A percentile compares a stretch with the other conserved stretches of the same genome.
phyloP scores from a whole-genome alignment of 2,329 filamentous ascomycete species.

The Aureobasidium sp. region DNA sequence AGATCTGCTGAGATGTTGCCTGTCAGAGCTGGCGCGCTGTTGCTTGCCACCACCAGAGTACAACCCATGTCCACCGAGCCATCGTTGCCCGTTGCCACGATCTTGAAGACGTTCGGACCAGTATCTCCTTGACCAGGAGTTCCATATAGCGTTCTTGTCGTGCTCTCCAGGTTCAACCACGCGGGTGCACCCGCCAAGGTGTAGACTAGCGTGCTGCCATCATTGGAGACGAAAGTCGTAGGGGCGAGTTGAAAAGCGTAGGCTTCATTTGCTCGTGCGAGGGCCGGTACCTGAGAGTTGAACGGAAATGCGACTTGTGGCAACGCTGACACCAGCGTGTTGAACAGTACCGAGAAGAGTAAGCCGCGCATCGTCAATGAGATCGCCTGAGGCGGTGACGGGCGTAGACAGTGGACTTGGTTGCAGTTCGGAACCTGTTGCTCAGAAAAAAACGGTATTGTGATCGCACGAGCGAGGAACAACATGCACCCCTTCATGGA shows the following conservation, averaged over 20 bases:
- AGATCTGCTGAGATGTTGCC: conserved; percentile 55
- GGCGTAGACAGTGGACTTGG: background rate
- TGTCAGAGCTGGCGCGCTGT: conserved; percentile 46
- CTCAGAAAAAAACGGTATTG: background rate
- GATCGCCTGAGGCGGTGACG: background rate
- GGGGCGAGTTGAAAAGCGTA: conserved; percentile 67
- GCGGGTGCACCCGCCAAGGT: conserved; percentile 56
- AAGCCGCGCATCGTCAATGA: background rate
- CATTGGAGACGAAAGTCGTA: conserved; percentile 63
- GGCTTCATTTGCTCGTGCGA: conserved; percentile 59
- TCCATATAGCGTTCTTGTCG: conserved; percentile 60
- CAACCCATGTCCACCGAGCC: conserved; percentile 59
- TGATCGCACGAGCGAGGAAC: background rate
- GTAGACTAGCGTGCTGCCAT: conserved; percentile 53
- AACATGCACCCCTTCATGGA: background rate
- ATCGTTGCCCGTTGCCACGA: conserved; percentile 62
- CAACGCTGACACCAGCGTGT: conserved; percentile 6
- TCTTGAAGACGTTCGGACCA: conserved; percentile 54
- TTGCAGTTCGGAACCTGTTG: background rate
- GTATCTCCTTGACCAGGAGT: conserved; percentile 54
- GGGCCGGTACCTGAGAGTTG: conserved; percentile 76
- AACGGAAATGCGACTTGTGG: conserved; percentile 58
- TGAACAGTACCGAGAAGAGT: background rate
- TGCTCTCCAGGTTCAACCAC: conserved; percentile 68
- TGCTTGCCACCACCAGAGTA: conserved; percentile 62